Conservation (phyloP, 1,139 yeast species). For the Spathaspora sp. region DNA sequence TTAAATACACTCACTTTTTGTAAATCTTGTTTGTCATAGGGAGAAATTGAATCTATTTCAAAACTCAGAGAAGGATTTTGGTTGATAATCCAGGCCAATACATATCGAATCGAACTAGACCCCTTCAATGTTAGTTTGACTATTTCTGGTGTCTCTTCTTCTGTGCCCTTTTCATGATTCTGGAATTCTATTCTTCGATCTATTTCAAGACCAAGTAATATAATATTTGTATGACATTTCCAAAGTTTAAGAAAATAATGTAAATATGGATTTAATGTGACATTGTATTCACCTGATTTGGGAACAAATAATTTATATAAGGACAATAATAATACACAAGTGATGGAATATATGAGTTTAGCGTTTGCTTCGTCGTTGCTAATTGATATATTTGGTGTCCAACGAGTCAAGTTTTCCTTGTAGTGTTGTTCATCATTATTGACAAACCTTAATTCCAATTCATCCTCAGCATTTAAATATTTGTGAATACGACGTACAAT, state of each 20-base stretch:
- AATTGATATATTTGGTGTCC: slow-evolving; percentile 53
- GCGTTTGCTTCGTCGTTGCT: slow-evolving; percentile 28
- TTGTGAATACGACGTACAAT: slow-evolving; percentile 43
- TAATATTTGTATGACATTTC: slow-evolving; percentile 61
- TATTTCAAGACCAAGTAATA: slow-evolving; percentile 58
- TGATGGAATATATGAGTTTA: slow-evolving; percentile 51
- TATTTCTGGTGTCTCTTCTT: slow-evolving; percentile 45
- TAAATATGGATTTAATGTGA: slow-evolving; percentile 60
- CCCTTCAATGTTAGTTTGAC: slow-evolving; percentile 60
- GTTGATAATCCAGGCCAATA: slow-evolving; percentile 60
- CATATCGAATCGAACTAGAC: slow-evolving; percentile 58
- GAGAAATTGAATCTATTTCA: slow-evolving; percentile 21
- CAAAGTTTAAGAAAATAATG: slow-evolving; percentile 56
- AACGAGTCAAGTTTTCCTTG: slow-evolving; percentile 40
- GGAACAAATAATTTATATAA: slow-evolving; percentile 50
- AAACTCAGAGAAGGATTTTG: slow-evolving; percentile 33
- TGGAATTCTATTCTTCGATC: slow-evolving; percentile 59
- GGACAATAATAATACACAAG: slow-evolving; percentile 49
- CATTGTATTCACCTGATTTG: slow-evolving; percentile 30
- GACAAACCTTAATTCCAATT: slow-evolving; percentile 40
- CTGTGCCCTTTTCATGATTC: slow-evolving; percentile 26
- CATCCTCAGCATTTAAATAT: slow-evolving; percentile 48
- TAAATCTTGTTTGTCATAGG: slow-evolving; percentile 47
- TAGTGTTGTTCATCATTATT: slow-evolving; percentile 45
- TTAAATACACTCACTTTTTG: slow-evolving; percentile 53